Percentiles rank a stretch among this genome's conserved stretches.
Conservation (phyloP, 495 filamentous ascomycete species). For the Tuber magnatum region DNA sequence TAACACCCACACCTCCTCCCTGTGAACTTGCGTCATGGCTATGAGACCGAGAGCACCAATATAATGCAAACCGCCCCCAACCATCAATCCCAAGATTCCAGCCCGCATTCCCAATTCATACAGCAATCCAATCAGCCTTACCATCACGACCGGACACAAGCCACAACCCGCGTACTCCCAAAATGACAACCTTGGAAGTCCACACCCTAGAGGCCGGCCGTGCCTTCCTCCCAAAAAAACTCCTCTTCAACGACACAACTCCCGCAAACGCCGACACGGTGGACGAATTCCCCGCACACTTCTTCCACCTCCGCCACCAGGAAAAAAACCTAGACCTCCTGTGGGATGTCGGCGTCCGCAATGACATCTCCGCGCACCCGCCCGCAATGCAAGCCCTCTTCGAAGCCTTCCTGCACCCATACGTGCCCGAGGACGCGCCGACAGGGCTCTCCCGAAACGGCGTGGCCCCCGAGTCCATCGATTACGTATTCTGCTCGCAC, state of each 20-base stretch:
- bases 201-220: slow-evolving; percentile 9
- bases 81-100: not conserved
- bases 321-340: slow-evolving; percentile 13
- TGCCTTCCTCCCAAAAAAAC: slow-evolving; percentile 4
- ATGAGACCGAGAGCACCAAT: not conserved
- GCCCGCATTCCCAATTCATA: not conserved
- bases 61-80: not conserved
- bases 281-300: slow-evolving; percentile 9
- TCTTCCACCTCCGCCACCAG: slow-evolving; percentile 19
- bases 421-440: slow-evolving; percentile 15
- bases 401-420: slow-evolving; percentile 8
- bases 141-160: no score
- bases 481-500: slow-evolving; percentile 57
- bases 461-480: slow-evolving; percentile 46
- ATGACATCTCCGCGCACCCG: slow-evolving; percentile 4
- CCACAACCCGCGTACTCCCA: not conserved
- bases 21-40: not conserved
- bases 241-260: slow-evolving; percentile 17
- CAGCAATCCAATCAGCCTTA: not conserved
- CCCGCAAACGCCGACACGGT: slow-evolving; percentile 8
- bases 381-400: not conserved
- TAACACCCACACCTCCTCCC: not conserved
- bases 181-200: slow-evolving; percentile 13
- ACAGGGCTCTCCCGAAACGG: slow-evolving; percentile 36
- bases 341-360: slow-evolving; percentile 20